A percentile compares a stretch with the other conserved stretches of the same genome.
These are phyloP conservation scores for Crithidia sp. DNA, from an alignment of 208 protist genomes.

Conservation along the genomic window DNA sequence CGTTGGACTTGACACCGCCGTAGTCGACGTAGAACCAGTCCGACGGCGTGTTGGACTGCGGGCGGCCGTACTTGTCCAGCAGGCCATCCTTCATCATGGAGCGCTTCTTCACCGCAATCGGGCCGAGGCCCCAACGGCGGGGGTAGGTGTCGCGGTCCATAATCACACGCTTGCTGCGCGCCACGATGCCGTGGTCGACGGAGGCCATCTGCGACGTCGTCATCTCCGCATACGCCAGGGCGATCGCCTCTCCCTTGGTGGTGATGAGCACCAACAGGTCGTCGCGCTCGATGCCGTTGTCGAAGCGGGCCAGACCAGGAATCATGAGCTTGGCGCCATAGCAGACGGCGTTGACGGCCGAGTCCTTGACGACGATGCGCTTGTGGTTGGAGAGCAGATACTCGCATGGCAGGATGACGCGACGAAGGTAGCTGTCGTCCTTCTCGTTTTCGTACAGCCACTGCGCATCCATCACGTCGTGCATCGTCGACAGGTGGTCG, in stretches of 20 bases:
- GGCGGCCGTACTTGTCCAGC: slow-evolving; percentile 98
- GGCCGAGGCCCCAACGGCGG: slow-evolving; percentile 98
- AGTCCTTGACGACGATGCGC: slow-evolving; percentile 99
- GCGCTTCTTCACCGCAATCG: slow-evolving; percentile 96
- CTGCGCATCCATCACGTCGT: slow-evolving; percentile 99
- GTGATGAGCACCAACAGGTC: slow-evolving; percentile 99
- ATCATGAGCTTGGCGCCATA: slow-evolving; percentile 99
- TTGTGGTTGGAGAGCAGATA: slow-evolving; percentile 98
- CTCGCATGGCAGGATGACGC: slow-evolving; percentile 98
- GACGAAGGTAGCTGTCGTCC: slow-evolving; percentile 97
- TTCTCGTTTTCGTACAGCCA: slow-evolving; percentile 97
- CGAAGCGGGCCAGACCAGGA: slow-evolving; percentile 98
- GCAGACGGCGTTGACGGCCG: slow-evolving; percentile 99
- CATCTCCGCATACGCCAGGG: slow-evolving; percentile 99
- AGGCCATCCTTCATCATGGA: slow-evolving; percentile 96
- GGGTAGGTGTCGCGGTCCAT: slow-evolving; percentile 99
- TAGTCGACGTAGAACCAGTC: slow-evolving; percentile 97
- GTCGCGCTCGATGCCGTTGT: slow-evolving; percentile 95
- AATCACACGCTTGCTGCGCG: slow-evolving; percentile 99
- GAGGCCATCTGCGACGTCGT: slow-evolving; percentile 97
- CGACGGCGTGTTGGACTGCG: slow-evolving; percentile 97
- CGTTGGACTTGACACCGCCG: slow-evolving; percentile 86
- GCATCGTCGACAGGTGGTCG: slow-evolving; percentile 99
- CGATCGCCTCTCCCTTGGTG: slow-evolving; percentile 99
- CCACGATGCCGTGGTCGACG: slow-evolving; percentile 97